Evolutionary conservation across 2,329 filamentous ascomycete species (phyloP), one percentile per base, ranked within the genome.

Genomic region (Hymenoscyphus occultus): DNA sequence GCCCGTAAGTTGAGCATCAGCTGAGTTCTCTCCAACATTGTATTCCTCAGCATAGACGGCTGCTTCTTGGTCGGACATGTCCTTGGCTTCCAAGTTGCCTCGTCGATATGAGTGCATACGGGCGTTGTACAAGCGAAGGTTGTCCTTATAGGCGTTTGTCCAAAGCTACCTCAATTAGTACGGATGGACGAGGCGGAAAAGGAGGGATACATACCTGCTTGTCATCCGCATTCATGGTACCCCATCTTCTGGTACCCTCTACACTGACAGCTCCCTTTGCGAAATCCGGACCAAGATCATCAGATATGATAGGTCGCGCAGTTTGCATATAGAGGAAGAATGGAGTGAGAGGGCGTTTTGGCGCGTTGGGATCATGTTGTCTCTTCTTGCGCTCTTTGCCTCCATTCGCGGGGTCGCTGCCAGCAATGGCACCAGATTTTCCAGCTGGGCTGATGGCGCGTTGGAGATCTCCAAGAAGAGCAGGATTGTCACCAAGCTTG

Each of bases 261-360:
- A 91, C 87, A 75, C 93, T 90, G 59, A 98, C 91, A 65, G 93
- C 92, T 74, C 92, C 92, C 76, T 94, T 93, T 77, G 90, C 89
- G 7, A 89, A 87, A 66, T 87, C 84, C n/a, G 86, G 76, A 28
- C 90, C 91, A 12, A 96, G 84, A 72, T 96, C 92, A 40, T 82
- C 83, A 64, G 91, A 89, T 71, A 98, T 95, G 76, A 91, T 89
- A 61, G 88, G 85, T 60, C 95, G 90, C 69, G 92, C 92, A 69
- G 90, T 89, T 77, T 96, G 90, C 83, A 96, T 92, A 82, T 93
- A 98, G 67, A 97, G 82, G 82, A 98, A 97, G 82, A 96, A 97
- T 2, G 94, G 93, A 5, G 94, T 98, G 75, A 97, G 79, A 9
- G 94, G 93, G 60, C 93, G 88, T 86, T 97, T 98, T 66, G 94